Percentiles rank a stretch among this genome's conserved stretches.
phyloP scores from a whole-genome alignment of 768 basidiomycete species.

The Tulasnella sp. region DNA sequence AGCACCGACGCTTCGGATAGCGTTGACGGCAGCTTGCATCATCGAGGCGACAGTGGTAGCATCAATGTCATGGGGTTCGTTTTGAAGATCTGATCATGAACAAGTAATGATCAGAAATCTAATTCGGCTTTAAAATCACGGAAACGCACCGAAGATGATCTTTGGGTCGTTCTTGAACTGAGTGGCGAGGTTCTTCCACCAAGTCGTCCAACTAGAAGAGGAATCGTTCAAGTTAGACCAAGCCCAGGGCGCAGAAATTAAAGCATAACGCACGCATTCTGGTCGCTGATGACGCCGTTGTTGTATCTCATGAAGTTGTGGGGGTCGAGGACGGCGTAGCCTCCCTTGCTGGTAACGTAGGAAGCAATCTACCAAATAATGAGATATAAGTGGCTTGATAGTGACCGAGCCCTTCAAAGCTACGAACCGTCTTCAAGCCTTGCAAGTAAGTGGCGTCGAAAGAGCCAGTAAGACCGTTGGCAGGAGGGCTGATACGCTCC shows the following conservation, averaged over 20 bases:
- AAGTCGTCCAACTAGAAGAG: slow-evolving; percentile 13
- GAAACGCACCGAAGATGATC: slow-evolving; percentile 42
- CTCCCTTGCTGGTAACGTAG: slow-evolving; percentile 56
- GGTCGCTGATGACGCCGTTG: slow-evolving; percentile 43
- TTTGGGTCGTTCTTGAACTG: slow-evolving; percentile 43
- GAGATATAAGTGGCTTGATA: background rate
- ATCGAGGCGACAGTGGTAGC: slow-evolving; percentile 44
- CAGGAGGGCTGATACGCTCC: slow-evolving; percentile 49
- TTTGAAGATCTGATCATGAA: slow-evolving; percentile 41
- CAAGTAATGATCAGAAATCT: background rate
- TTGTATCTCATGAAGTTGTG: slow-evolving; percentile 61
- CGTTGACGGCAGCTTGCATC: slow-evolving; percentile 62
- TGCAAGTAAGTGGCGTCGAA: slow-evolving; percentile 48
- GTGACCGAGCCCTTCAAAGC: background rate
- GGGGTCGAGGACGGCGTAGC: slow-evolving; percentile 45
- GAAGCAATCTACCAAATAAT: slow-evolving; percentile 35
- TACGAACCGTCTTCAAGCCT: slow-evolving; percentile 36
- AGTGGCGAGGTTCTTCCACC: slow-evolving; percentile 51
- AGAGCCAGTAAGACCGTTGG: slow-evolving; percentile 47
- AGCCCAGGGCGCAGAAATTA: background rate
- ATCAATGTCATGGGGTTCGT: slow-evolving; percentile 57
- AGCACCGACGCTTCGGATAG: slow-evolving; percentile 55
- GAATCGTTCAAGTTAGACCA: background rate
- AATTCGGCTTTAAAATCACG: background rate
- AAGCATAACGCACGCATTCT: slow-evolving; percentile 33